Percentiles rank a stretch among this genome's conserved stretches.
These are phyloP conservation scores for Rhizopogon sp. DNA, from an alignment of 768 basidiomycete species.

Conservation along the genomic window DNA sequence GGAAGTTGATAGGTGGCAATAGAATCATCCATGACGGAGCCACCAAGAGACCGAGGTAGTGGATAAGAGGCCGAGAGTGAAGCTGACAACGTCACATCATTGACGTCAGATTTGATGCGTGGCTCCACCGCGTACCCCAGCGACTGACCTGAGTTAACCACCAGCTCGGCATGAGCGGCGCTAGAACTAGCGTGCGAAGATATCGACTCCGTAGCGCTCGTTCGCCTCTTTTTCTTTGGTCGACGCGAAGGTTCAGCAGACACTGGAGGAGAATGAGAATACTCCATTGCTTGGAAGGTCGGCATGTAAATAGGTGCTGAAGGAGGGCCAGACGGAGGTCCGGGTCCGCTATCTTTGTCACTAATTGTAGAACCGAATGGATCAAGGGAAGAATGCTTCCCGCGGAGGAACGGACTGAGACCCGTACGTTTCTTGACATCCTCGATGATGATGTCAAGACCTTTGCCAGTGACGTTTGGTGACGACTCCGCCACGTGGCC, in stretches of 20 bases:
- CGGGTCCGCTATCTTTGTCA: constrained; percentile 29
- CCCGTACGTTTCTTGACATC: constrained; percentile 45
- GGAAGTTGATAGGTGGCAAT: constrained; percentile 22
- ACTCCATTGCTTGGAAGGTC: constrained; percentile 35
- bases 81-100: constrained; percentile 27
- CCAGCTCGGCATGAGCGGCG: constrained; percentile 3
- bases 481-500: constrained; percentile 26
- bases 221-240: constrained; percentile 30
- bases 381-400: constrained; percentile 46
- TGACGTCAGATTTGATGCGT: constrained; percentile 27
- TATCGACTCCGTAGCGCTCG: constrained; percentile 30
- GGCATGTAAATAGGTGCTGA: constrained; percentile 34
- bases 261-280: constrained; percentile 29
- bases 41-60: constrained; percentile 15
- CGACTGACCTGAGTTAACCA: background rate
- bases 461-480: constrained; percentile 42
- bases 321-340: constrained; percentile 15
- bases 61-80: constrained; percentile 25
- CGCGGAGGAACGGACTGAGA: constrained; percentile 43
- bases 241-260: constrained; percentile 27
- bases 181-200: constrained; percentile 28
- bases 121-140: constrained; percentile 14
- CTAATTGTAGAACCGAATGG: constrained; percentile 38
- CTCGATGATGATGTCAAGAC: constrained; percentile 44
- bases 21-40: constrained; percentile 12